Conservation (phyloP, 371 early-diverging fungal species). For the Mortierella sp. region DNA sequence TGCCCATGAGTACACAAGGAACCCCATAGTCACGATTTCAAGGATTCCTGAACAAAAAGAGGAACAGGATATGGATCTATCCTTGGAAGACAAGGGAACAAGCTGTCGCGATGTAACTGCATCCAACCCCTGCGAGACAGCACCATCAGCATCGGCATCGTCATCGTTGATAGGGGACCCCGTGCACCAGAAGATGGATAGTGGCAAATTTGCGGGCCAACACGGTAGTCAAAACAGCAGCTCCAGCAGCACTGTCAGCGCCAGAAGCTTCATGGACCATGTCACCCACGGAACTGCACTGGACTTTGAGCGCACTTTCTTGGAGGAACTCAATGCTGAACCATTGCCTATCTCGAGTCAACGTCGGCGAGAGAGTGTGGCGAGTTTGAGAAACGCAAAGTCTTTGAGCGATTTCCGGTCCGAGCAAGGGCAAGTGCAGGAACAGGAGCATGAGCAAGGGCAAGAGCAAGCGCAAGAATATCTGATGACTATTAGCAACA, state of each 20-base stretch:
- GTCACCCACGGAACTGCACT: slow-evolving; percentile 17
- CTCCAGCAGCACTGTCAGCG: slow-evolving; percentile 3
- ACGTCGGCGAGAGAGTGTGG: slow-evolving; percentile 35
- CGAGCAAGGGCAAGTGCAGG: too few species aligned
- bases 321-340: slow-evolving; percentile 13
- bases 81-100: neutral
- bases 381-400: slow-evolving; percentile 15
- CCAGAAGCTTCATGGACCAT: slow-evolving; percentile 9
- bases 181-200: slow-evolving; percentile 37
- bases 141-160: neutral
- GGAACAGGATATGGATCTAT: too few species aligned
- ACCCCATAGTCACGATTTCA: neutral
- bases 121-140: too few species aligned
- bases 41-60: neutral
- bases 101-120: too few species aligned
- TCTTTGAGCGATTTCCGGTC: slow-evolving; percentile 9
- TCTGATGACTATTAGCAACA: too few species aligned
- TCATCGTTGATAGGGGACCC: too few species aligned
- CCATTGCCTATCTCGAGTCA: neutral
- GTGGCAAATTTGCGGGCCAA: slow-evolving; percentile 33
- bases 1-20: neutral
- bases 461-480: too few species aligned
- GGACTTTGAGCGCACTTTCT: slow-evolving; percentile 13
- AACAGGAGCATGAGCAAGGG: too few species aligned
- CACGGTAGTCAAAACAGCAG: slow-evolving; percentile 17